Evolutionary conservation across 1,284 basidiomycete genomes (phyloP).

Genomic region (Apiotrichum siamense): DNA sequence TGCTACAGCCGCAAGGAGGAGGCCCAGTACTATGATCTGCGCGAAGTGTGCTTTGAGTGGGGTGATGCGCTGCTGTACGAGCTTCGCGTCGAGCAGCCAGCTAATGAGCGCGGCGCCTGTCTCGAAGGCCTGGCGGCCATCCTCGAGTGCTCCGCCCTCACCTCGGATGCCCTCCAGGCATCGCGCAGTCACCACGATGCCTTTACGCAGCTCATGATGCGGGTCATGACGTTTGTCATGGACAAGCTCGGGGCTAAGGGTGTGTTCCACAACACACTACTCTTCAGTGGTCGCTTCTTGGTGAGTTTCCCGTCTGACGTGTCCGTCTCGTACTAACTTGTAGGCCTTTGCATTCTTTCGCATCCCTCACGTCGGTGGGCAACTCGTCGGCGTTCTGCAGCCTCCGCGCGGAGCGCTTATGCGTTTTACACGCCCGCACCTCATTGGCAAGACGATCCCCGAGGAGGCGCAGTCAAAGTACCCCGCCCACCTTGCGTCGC

Average conservation of each 20-base stretch:
- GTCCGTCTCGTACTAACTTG: not conserved
- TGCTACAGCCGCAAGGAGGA: conserved; percentile 30
- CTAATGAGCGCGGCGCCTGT: conserved; percentile 50
- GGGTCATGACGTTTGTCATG: conserved; percentile 50
- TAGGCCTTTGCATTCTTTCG: conserved; percentile 52
- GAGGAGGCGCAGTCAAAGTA: conserved; percentile 27
- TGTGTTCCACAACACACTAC: conserved; percentile 53
- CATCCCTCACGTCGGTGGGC: conserved; percentile 50
- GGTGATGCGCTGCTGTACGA: conserved; percentile 42
- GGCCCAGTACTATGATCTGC: conserved; percentile 26
- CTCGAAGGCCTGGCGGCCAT: conserved; percentile 50
- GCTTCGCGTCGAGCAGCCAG: conserved; percentile 45
- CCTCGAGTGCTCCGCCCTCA: conserved; percentile 48
- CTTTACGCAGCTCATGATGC: conserved; percentile 47
- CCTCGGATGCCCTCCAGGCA: conserved; percentile 36
- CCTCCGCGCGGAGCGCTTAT: conserved; percentile 47
- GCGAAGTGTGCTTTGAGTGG: conserved; percentile 44
- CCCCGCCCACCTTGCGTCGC: conserved; percentile 37
- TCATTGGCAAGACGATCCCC: conserved; percentile 25
- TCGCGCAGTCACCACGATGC: conserved; percentile 34
- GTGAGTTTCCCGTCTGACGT: conserved; percentile 20
- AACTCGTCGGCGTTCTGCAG: conserved; percentile 50
- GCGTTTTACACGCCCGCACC: conserved; percentile 39
- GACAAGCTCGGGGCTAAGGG: conserved; percentile 52
- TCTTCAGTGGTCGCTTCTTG: conserved; percentile 50